Base-by-base conservation (phyloP, 2,329 filamentous ascomycete genomes). In the Macrophomina tecta region DNA sequence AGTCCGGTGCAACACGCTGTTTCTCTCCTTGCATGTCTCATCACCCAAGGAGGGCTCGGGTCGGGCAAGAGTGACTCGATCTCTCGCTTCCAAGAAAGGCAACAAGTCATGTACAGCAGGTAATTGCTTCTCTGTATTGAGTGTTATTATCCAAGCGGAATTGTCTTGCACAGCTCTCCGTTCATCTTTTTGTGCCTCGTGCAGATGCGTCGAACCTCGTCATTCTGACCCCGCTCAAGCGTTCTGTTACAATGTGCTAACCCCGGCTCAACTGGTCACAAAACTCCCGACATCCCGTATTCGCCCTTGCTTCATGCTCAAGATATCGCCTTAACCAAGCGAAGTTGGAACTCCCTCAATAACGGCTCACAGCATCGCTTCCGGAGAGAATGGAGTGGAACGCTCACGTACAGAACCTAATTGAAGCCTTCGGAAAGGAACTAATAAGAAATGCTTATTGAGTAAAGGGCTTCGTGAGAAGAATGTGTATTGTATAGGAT, bases 301-400 rank as follows among this genome's bases (percentile, higher is more conserved):
- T 45, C 42, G 56, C 56, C 56, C 56, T 61, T 61, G 56, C 56
- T n/a, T 61, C 56, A 32, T 61, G 56, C 40, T 8, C 36, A 23
- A 18, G 30, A 32, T 51, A 30, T 30, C 49, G 34, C 23, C 30
- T 8, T 12, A 38, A 23, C 23, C 23, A 23, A 23, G 23, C 23
- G 3, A 23, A 23, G 23, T 23, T 3, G 23, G 23, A 23, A 23
- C 23, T 23, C 23, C 23, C 23, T 23, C 23, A 23, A 23, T 23
- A 23, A 23, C 3, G 23, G 11, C 36, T 38, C 36, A 38, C 2
- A 38, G 36, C 6, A 7, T 38, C 36, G 36, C 36, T 12, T 12
- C 11, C 36, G 6, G 11, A 38, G 36, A 38, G 36, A 38, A 12
- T 38, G 36, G 6, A 12, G 36, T 7, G 6, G 36, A 38, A 38